phyloP scores from a whole-genome alignment of 2,329 filamentous ascomycete species.

The Pseudonectria foliicola region DNA sequence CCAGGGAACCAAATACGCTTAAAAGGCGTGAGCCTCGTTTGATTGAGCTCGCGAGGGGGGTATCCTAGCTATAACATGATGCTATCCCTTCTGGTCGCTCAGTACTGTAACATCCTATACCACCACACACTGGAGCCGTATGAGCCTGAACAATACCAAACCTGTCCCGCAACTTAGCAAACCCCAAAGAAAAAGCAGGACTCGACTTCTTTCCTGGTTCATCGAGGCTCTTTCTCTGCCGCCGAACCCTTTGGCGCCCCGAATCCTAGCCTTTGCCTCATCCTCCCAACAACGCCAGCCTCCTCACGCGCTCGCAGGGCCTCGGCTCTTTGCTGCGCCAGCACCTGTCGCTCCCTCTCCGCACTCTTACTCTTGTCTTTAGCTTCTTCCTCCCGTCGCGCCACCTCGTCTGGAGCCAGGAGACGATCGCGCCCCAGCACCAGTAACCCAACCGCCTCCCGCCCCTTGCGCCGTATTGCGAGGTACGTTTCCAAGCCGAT shows the following conservation, averaged over 20 bases:
- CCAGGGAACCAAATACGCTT: too few relatives aligned
- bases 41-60: too few relatives aligned
- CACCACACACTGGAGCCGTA: too few relatives aligned
- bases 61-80: too few relatives aligned
- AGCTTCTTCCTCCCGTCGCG: constrained; percentile 49
- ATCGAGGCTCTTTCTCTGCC: too few relatives aligned
- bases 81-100: too few relatives aligned
- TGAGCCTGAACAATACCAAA: too few relatives aligned
- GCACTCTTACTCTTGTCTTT: constrained; percentile 56
- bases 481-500: constrained; percentile 77
- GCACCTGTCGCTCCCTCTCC: constrained; percentile 40
- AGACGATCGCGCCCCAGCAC: constrained; percentile 51
- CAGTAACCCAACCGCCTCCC: constrained; percentile 43
- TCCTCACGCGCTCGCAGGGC: constrained; percentile 33
- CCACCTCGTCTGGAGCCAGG: constrained; percentile 52
- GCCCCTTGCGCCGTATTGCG: constrained; percentile 59
- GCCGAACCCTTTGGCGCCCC: constrained; percentile 17
- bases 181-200: too few relatives aligned
- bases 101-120: too few relatives aligned
- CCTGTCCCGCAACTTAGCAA: too few relatives aligned
- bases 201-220: too few relatives aligned
- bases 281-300: constrained; percentile 18
- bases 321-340: constrained; percentile 30
- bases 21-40: too few relatives aligned
- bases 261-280: constrained; percentile 36